Percentiles rank a stretch among this genome's conserved stretches.
phyloP scores from a whole-genome alignment of 2,329 filamentous ascomycete species.

The Botrytis squamosa region DNA sequence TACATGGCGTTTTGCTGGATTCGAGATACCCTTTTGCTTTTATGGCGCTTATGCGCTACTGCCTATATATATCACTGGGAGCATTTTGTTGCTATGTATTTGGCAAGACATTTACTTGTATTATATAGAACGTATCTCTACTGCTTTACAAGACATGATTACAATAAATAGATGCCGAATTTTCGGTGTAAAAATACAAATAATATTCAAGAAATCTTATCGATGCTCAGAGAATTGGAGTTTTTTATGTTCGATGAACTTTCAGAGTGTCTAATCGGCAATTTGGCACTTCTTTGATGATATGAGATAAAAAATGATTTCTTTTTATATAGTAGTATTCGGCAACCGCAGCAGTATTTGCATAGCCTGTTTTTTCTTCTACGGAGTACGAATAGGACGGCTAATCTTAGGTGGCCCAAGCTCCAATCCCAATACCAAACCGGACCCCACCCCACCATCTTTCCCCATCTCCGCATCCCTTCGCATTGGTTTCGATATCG shows the following conservation, averaged over 20 bases:
- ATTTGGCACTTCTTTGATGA: neutral
- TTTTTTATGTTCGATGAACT: neutral
- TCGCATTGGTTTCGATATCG: too few relatives aligned
- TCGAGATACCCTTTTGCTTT: slow-evolving; percentile 23
- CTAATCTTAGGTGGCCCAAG: too few relatives aligned
- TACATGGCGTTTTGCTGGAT: slow-evolving; percentile 10
- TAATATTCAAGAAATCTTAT: neutral
- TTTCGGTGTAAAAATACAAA: neutral
- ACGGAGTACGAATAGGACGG: too few relatives aligned
- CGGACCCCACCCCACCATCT: too few relatives aligned
- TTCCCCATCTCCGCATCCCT: too few relatives aligned
- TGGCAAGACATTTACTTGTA: neutral
- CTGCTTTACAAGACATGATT: neutral
- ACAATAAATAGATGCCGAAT: neutral
- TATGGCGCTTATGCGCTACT: neutral
- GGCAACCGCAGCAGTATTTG: too few relatives aligned
- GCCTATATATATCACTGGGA: neutral
- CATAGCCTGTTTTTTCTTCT: too few relatives aligned
- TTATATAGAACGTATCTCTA: neutral
- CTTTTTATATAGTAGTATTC: too few relatives aligned
- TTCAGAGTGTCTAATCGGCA: neutral
- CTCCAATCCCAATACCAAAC: too few relatives aligned
- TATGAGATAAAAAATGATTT: neutral
- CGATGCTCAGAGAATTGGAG: neutral
- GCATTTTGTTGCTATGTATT: neutral